phyloP scores from a whole-genome alignment of 768 basidiomycete genomes.

The Suillus subluteus region DNA sequence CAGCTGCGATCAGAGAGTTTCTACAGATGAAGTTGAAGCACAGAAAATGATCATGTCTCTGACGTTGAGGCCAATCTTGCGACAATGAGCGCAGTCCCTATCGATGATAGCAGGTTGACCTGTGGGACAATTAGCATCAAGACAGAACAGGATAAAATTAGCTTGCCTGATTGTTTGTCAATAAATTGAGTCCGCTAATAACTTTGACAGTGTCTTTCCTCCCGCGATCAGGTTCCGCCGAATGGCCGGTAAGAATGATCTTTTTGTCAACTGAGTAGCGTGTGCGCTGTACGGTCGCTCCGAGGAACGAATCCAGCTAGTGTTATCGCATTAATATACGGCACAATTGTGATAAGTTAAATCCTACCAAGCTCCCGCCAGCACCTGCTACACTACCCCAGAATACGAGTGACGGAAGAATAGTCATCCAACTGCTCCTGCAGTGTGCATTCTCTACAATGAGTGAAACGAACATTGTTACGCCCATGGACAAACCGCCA shows the following conservation, averaged over 20 bases:
- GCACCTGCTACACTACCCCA: constrained; percentile 74
- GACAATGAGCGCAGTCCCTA: constrained; percentile 39
- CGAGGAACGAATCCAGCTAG: constrained; percentile 84
- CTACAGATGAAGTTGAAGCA: not conserved
- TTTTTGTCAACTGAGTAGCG: constrained; percentile 66
- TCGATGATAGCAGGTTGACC: constrained; percentile 51
- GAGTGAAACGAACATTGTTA: constrained; percentile 57
- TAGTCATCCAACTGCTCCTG: constrained; percentile 38
- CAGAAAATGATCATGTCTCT: not conserved
- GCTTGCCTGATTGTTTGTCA: constrained; percentile 83
- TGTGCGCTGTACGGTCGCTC: constrained; percentile 85
- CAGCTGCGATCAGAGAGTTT: not conserved
- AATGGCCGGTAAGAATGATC: constrained; percentile 64
- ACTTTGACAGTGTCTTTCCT: constrained; percentile 54
- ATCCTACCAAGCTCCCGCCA: constrained; percentile 75
- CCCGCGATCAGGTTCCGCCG: constrained; percentile 26
- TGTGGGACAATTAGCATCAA: constrained; percentile 16
- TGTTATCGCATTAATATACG: constrained; percentile 9
- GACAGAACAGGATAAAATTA: constrained; percentile 1
- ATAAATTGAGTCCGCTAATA: constrained; percentile 63
- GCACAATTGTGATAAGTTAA: not conserved
- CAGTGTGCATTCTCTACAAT: constrained; percentile 66
- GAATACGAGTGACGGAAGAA: constrained; percentile 47
- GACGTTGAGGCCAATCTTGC: constrained; percentile 35
- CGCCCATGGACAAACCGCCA: constrained; percentile 77